Base-by-base conservation (phyloP, 768 basidiomycete genomes). In the Naganishia vaughanmartiniae region DNA sequence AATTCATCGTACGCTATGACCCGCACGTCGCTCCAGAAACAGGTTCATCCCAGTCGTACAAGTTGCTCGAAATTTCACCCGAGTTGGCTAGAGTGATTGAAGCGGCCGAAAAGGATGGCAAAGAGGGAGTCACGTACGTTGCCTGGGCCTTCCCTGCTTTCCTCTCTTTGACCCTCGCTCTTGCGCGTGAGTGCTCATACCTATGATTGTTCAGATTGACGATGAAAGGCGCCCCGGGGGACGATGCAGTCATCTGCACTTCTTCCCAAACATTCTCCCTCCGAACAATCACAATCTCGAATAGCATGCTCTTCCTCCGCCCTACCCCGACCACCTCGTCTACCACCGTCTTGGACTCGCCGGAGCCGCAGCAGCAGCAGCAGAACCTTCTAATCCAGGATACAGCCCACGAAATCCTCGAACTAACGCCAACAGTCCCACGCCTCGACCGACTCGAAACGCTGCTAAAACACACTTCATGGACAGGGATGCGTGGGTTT, bases 231-330 rank as follows among this genome's bases (percentile, higher is more conserved):
- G 83, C 87, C 54, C 80, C 87, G 1, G 85, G 85, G 33, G 93
- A 97, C 74, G 90, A 94, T 75, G 95, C 94, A 0, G 93, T 96
- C 0, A 82, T 95, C 11, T 97, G 95, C 79, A 95, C 93, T 0
- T 74, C 84, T 0, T 85, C 88, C 69, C 87, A 86, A 78, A 98
- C 95, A 0, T 99, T 89, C 78, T 77, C 86, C 1, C 82, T 98
- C 31, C 88, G 94, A 67, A 90, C 93, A 0, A 89, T 98, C n/a
- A 85, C 85, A 11, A 83, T 96, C 56, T 96, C 93, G 21, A 98
- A 98, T 80, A 89, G 92, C 0, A 82, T 94, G 39, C 83, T 93
- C 15, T 86, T 97, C 54, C 84, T 90, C 71, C 74, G 57, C n/a
- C 57, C 57, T 17, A 30, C 4, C 55, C 28, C 14, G 30, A n/a